Evolutionary conservation across 164 flowering plant species (phyloP).

Genomic region (Buxus sempervirens): DNA sequence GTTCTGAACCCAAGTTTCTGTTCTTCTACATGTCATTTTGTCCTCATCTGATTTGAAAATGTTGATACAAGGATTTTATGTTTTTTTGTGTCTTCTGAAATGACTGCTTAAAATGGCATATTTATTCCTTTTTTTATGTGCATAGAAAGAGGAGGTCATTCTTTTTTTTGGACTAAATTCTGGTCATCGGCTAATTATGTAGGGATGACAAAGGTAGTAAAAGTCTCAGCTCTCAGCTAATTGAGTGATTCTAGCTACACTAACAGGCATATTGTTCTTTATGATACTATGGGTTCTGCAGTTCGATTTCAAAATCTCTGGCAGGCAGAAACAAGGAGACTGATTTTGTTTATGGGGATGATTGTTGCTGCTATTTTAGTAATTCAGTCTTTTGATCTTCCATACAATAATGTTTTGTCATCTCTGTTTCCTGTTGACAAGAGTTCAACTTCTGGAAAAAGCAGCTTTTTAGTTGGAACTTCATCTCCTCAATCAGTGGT

Average conservation of each 20-base stretch:
- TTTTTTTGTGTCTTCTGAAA: background rate
- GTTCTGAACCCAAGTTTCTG: no score
- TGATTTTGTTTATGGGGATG: constrained; percentile 10
- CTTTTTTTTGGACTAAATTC: background rate
- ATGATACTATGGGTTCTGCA: constrained; percentile 1
- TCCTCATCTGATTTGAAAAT: no score
- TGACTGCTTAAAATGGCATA: no score
- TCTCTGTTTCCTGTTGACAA: constrained; percentile 4
- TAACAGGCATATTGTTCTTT: background rate
- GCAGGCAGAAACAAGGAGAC: constrained; percentile 5
- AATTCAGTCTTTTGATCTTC: constrained; percentile 15
- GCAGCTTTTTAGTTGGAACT: background rate
- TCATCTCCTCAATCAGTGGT: background rate
- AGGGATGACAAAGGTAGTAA: background rate
- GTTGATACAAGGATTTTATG: background rate
- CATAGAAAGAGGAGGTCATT: background rate
- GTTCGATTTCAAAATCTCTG: background rate
- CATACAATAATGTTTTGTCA: constrained; percentile 5
- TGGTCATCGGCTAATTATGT: background rate
- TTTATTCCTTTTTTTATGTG: background rate
- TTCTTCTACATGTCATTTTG: no score
- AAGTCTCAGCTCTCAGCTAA: background rate
- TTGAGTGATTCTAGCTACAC: background rate
- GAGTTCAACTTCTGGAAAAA: background rate
- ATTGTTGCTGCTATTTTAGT: constrained; percentile 4